Evolutionary conservation across 192 early-diverging fungal genomes (phyloP).

Genomic region (Entomortierella chlamydospora): DNA sequence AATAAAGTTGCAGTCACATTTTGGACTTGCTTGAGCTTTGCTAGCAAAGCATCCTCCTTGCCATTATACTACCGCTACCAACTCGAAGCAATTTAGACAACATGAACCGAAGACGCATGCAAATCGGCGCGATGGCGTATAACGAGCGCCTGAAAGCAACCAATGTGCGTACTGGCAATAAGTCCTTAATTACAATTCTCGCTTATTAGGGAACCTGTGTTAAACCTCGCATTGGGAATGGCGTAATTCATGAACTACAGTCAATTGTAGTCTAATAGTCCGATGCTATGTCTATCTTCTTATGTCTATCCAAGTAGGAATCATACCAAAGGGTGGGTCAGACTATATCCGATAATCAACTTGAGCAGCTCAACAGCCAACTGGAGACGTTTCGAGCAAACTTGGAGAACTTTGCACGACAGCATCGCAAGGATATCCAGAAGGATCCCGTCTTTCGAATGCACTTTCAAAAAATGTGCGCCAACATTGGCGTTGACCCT

Average conservation of each 20-base stretch:
- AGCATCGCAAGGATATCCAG: constrained; percentile 89
- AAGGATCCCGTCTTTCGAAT: constrained; percentile 86
- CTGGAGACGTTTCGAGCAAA: constrained; percentile 81
- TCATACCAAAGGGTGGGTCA: constrained; percentile 42
- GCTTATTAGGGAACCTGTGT: not conserved
- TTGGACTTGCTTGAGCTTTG: not conserved
- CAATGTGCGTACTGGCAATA: constrained; percentile 13
- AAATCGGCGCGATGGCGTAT: constrained; percentile 39
- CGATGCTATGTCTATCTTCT: not conserved
- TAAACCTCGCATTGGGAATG: not conserved
- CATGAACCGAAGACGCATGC: constrained; percentile 46
- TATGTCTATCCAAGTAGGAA: constrained; percentile 18
- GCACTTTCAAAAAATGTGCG: constrained; percentile 95
- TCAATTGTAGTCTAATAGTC: too few species aligned
- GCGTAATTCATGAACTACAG: too few species aligned
- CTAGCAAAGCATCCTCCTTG: not conserved
- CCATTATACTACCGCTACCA: too few species aligned
- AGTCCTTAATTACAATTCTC: not conserved
- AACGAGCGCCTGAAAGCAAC: constrained; percentile 39
- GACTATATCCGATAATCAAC: constrained; percentile 37
- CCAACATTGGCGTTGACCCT: constrained; percentile 94
- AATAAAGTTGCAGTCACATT: too few species aligned
- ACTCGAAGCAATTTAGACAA: too few species aligned
- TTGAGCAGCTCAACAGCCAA: constrained; percentile 68
- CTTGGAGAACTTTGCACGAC: constrained; percentile 87